Evolutionary conservation across 2,329 filamentous ascomycete species (phyloP).

Genomic region (Trichoderma sp.): DNA sequence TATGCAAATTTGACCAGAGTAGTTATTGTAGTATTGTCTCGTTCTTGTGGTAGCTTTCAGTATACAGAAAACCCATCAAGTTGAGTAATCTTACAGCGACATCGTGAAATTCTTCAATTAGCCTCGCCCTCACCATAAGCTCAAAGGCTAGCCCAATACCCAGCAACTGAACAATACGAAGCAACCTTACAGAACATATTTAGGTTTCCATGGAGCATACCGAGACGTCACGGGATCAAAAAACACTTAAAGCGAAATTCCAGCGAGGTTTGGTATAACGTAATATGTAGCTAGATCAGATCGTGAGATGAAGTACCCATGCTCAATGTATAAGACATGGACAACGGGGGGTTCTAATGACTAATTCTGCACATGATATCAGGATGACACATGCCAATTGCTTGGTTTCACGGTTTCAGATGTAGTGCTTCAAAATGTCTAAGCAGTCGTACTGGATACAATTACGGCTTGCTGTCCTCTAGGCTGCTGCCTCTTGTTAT

Average conservation of each 20-base stretch:
- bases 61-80: not conserved
- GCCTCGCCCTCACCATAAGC: rapidly evolving
- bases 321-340: not conserved
- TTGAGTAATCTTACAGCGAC: not conserved
- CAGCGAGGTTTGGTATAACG: not conserved
- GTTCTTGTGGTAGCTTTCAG: not conserved
- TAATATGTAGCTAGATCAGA: not conserved
- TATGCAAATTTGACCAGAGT: rapidly evolving
- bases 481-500: rapidly evolving
- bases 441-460: not conserved
- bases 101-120: not conserved
- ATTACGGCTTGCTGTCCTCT: not conserved
- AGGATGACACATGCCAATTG: not conserved
- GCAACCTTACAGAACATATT: not conserved
- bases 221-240: not conserved
- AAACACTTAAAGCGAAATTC: not conserved
- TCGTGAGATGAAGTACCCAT: not conserved
- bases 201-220: not conserved
- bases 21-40: not conserved
- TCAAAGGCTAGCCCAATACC: not conserved
- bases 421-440: not conserved
- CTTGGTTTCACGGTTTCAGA: not conserved
- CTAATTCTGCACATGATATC: not conserved
- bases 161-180: not conserved
- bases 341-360: not conserved